A percentile compares a stretch with the other conserved stretches of the same genome.
phyloP scores from a whole-genome alignment of 1,139 yeast species.

The Hemisphaericaspora lyxosophila region DNA sequence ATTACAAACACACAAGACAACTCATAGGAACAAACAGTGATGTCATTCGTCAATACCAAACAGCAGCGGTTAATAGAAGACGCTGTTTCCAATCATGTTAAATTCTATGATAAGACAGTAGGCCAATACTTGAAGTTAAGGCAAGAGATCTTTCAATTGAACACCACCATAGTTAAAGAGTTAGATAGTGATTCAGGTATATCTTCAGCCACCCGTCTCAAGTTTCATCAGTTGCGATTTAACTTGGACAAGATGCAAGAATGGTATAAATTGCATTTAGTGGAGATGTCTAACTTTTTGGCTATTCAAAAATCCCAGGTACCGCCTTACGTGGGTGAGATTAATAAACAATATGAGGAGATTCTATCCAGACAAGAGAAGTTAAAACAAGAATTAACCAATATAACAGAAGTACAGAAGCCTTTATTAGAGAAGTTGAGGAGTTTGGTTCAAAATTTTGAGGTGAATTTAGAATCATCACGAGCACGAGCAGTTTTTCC shows the following conservation, averaged over 20 bases:
- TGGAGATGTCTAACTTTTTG: constrained; percentile 22
- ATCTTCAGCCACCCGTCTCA: constrained; percentile 13
- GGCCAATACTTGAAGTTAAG: constrained; percentile 34
- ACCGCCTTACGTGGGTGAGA: constrained; percentile 5
- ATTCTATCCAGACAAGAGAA: constrained; percentile 19
- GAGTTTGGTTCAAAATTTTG: constrained; percentile 26
- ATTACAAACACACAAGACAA: background rate
- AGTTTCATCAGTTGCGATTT: constrained; percentile 21
- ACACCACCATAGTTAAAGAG: constrained; percentile 14
- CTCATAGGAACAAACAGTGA: too few relatives aligned
- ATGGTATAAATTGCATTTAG: constrained; percentile 27
- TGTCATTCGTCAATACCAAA: constrained; percentile 11
- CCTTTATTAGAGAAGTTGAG: constrained; percentile 41
- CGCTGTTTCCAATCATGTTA: constrained; percentile 30
- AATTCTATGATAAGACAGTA: constrained; percentile 35
- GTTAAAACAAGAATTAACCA: constrained; percentile 24
- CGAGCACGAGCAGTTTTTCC: constrained; percentile 9
- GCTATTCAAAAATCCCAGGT: constrained; percentile 16
- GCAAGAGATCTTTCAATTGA: constrained; percentile 31
- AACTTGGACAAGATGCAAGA: constrained; percentile 31
- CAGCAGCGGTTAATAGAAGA: constrained; percentile 29
- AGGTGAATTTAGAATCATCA: constrained; percentile 15
- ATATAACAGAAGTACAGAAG: constrained; percentile 31
- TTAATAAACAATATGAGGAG: constrained; percentile 19
- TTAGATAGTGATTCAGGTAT: constrained; percentile 15